Evolutionary conservation across 2,329 filamentous ascomycete species (phyloP), one percentile per base, ranked within the genome.

Genomic region (Pestalotiopsis sp.): DNA sequence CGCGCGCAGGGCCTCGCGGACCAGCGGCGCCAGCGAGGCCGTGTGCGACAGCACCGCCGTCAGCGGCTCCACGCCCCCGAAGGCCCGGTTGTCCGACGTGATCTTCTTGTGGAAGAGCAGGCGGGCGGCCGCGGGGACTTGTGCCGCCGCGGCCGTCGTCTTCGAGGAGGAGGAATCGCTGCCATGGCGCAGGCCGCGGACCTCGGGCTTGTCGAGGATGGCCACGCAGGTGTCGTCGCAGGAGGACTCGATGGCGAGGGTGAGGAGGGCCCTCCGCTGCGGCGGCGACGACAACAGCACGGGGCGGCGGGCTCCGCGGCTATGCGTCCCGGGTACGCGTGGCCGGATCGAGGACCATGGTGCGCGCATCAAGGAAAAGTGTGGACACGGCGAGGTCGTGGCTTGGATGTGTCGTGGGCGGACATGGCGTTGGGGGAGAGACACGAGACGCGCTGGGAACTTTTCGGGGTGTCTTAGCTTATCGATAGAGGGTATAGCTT

Each of bases 201-300:
- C 14, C 6, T 52, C 45, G 17, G 80, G 75, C 73, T 90, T 91
- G 66, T 93, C 88, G 52, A 98, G 85, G 62, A 98, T 81, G 38
- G 95, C 92, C 23, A 98, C 94, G 68, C 92, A 95, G 1, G 95
- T 97, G 82, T 98, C 95, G 81, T 98, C 95, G 85, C 95, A 96
- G 2, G 92, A 94, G 11, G 92, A 92, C 79, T 96, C 93, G 76
- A 96, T 94, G 66, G 92, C 92, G 63, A 95, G 86, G 4, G 87
- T 90, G 20, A 87, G 77, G 68, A 88, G 82, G 56, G 71, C 31
- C 80, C 81, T 20, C 69, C 72, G 38, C 36, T 58, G 52, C 4
- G 39, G 52, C 12, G 23, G 45, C 12, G 23, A 23, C 5, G 17
- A 31, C 2, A 13, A 67, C 7, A 14, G 70, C 7, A 36, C 67